Base-by-base conservation (phyloP, 768 basidiomycete species). In the Ephemerocybe angulata region DNA sequence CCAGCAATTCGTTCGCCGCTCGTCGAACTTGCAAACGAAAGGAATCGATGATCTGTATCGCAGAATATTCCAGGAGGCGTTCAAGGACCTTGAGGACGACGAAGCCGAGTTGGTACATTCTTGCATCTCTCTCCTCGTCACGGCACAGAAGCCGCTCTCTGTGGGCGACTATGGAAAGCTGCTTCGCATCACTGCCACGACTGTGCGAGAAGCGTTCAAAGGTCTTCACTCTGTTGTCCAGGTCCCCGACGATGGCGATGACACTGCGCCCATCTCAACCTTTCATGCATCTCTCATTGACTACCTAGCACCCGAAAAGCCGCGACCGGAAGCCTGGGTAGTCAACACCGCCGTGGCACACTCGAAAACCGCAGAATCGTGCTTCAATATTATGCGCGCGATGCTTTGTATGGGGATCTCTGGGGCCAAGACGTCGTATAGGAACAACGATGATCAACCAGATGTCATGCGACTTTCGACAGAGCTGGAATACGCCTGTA, bases 401-500 rank as follows among this genome's bases (percentile, higher is more conserved):
- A 5, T 15, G 38, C 38, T 38, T 2, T 17, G 17, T n/a, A 41
- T 17, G 21, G 38, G 38, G 15, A 41, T 19, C 15, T n/a, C 5
- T 19, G n/a, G 10, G 15, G 38, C 17, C 11, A 2, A 17, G 40
- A 11, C 37, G 51, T 5, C 17, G 40, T 25, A 40, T 38, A 10
- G 35, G 35, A 22, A 38, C 51, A 10, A 17, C 11, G 38, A 52
- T 38, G 38, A 40, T 19, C 35, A 52, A 52, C 21, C 24, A 41
- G 3, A 7, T 22, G 5, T 33, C 33, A 15, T 40, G 51, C 21
- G 10, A 3, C n/a, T 52, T 41, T 12, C 3, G 21, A 5, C 51
- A 25, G 35, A 40, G 15, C 38, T 52, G 19, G 38, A 35, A n/a
- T 52, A 52, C 41, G 51, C 51, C 15, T 52, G 51, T 28, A 52